phyloP scores from a whole-genome alignment of 495 filamentous ascomycete genomes.

The Opeltia flavorubescens region DNA sequence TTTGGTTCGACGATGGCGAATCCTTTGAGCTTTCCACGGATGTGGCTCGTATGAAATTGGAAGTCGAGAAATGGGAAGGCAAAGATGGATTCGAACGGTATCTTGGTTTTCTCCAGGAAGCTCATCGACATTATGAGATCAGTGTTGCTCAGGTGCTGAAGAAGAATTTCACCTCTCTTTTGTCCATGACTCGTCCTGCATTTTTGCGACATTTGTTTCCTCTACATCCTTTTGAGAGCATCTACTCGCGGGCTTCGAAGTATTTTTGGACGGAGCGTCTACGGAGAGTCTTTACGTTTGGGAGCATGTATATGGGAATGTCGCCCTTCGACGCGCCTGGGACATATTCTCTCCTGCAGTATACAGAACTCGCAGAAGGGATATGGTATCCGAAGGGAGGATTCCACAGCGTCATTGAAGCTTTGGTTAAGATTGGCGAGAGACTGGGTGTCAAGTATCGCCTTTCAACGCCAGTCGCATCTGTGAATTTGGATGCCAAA shows the following conservation, averaged over 20 bases:
- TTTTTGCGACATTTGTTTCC: conserved; percentile 38
- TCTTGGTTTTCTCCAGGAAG: conserved; percentile 44
- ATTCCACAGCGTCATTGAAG: conserved; percentile 45
- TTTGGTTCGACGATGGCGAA: conserved; percentile 52
- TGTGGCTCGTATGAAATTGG: conserved; percentile 45
- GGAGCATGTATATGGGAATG: conserved; percentile 71
- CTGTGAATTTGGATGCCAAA: conserved; percentile 31
- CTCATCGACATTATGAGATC: conserved; percentile 50
- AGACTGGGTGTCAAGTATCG: conserved; percentile 42
- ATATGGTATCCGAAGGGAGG: conserved; percentile 62
- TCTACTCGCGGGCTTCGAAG: conserved; percentile 40
- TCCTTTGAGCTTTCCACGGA: conserved; percentile 45
- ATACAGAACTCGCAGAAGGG: conserved; percentile 56
- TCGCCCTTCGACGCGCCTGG: conserved; percentile 56
- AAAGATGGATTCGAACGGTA: conserved; percentile 49
- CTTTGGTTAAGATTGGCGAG: conserved; percentile 39
- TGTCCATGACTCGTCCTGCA: conserved; percentile 33
- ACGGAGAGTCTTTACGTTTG: conserved; percentile 54
- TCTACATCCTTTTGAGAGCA: conserved; percentile 51
- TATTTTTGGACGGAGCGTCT: conserved; percentile 56
- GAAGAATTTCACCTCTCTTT: conserved; percentile 43
- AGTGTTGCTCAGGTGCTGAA: conserved; percentile 44
- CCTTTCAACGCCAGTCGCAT: conserved; percentile 34
- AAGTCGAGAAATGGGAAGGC: conserved; percentile 53
- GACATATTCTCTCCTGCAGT: conserved; percentile 58